phyloP scores from a whole-genome alignment of 192 early-diverging fungal species.

The Backusella sp. region DNA sequence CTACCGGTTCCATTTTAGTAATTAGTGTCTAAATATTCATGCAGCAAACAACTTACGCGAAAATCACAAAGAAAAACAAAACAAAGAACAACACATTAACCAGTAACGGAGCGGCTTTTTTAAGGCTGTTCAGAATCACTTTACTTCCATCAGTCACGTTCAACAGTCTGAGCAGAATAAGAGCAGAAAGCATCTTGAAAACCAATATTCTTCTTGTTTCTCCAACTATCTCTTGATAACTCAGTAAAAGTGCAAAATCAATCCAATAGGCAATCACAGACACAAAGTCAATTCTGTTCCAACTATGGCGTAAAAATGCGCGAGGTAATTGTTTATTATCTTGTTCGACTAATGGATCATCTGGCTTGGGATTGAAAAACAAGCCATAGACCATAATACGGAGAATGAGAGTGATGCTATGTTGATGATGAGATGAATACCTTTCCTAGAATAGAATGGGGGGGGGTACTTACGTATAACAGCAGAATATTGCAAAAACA shows the following conservation, averaged over 20 bases:
- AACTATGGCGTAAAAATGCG: slow-evolving; percentile 59
- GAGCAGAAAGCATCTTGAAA: slow-evolving; percentile 51
- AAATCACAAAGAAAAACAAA: slow-evolving; percentile 58
- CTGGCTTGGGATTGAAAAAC: slow-evolving; percentile 16
- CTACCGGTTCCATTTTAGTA: slow-evolving; percentile 23
- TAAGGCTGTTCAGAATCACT: slow-evolving; percentile 55
- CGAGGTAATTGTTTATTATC: slow-evolving; percentile 26
- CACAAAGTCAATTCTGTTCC: slow-evolving; percentile 59
- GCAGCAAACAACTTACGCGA: slow-evolving; percentile 37
- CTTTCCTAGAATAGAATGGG: background rate
- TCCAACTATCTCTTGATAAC: slow-evolving; percentile 26
- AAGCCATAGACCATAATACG: slow-evolving; percentile 34
- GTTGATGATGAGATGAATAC: background rate
- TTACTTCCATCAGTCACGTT: slow-evolving; percentile 54
- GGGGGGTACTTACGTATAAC: slow-evolving; percentile 47
- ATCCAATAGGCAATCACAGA: slow-evolving; percentile 57
- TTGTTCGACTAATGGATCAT: background rate
- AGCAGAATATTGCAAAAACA: slow-evolving; percentile 44
- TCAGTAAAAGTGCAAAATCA: slow-evolving; percentile 42
- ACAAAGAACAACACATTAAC: slow-evolving; percentile 57
- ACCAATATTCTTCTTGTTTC: slow-evolving; percentile 43
- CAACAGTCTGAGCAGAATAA: slow-evolving; percentile 51
- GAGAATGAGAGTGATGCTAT: background rate
- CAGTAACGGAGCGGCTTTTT: slow-evolving; percentile 55
- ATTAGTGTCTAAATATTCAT: background rate